Evolutionary conservation across 2,329 filamentous ascomycete species (phyloP), one percentile per base, ranked within the genome.

Genomic region (Colletotrichum destructivum): DNA sequence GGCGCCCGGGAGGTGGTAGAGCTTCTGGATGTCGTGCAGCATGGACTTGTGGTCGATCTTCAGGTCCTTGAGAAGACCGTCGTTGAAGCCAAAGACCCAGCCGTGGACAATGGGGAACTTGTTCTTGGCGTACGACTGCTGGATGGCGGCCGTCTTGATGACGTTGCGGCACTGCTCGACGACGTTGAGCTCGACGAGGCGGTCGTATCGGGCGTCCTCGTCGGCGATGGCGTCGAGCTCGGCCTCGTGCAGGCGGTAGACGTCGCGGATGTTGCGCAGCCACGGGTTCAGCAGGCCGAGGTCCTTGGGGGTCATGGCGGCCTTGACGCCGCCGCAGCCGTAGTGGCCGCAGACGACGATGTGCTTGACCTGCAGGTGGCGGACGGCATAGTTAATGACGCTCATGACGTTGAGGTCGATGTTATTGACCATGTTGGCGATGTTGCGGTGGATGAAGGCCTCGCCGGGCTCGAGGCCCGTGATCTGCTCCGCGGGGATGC

Each of bases 401-500:
- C 89, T 89, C 81, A 94, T 91, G 61, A 91, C 90, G 82, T 91
- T 95, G 78, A 97, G 88, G 80, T 98, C 95, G 74, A 90, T 92
- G 79, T 91, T 90, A 83, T 91, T 90, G 69, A 97, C 88, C 75
- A 97, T 88, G 86, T 98, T 98, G 84, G 94, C 95, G 82, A 98
- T 97, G 86, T 98, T 98, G 83, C 95, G 93, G 87, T 97, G 94
- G 76, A 97, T 92, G 82, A 98, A 98, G 77, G 96, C 92, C 83
- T 98, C 94, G 76, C 95, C 95, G n/a, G 95, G 94, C 79, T 93
- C 87, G 68, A 96, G 89, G 75, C 93, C 92, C 57, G 94, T 91
- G 81, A 98, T 91, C 79, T 93, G 93, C 78, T 95, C 96, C 77
- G 96, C 95, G n/a, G 95, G 95, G 79, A 96, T 94, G 75, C 95